Conservation (phyloP, 768 basidiomycete species). For the Coprinellus micaceus region DNA sequence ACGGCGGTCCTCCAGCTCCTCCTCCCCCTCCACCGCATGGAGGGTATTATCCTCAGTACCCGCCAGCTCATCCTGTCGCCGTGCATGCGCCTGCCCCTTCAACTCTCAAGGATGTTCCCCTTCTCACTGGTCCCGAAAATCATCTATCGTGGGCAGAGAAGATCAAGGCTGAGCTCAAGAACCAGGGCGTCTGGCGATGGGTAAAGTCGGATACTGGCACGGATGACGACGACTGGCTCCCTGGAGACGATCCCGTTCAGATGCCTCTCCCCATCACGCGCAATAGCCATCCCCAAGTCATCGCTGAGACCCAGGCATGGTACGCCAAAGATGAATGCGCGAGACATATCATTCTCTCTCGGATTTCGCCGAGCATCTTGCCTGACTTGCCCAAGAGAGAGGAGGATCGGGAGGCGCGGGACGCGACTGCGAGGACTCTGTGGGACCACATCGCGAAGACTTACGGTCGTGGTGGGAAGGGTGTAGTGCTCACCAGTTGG, state of each 20-base stretch:
- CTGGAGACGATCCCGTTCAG: not conserved
- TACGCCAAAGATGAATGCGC: not conserved
- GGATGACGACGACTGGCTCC: not conserved
- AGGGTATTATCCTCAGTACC: too few species aligned
- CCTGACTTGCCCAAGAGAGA: not conserved
- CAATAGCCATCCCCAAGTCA: not conserved
- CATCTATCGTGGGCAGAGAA: not conserved
- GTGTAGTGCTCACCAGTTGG: too few species aligned
- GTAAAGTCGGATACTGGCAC: not conserved
- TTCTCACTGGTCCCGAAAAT: not conserved
- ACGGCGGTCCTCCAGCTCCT: too few species aligned
- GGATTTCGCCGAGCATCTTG: not conserved
- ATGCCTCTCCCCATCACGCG: not conserved
- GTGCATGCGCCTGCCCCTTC: too few species aligned
- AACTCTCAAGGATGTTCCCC: not conserved
- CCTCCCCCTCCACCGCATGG: too few species aligned
- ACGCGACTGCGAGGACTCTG: too few species aligned
- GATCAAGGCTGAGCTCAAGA: not conserved
- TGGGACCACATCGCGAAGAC: too few species aligned
- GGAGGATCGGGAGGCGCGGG: not conserved
- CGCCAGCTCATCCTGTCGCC: too few species aligned
- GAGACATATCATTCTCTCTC: not conserved
- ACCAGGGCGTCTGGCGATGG: not conserved
- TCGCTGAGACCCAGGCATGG: not conserved
- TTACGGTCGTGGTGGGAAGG: too few species aligned